Base-by-base conservation (phyloP, 2,329 filamentous ascomycete species). In the Trichothecium roseum region DNA sequence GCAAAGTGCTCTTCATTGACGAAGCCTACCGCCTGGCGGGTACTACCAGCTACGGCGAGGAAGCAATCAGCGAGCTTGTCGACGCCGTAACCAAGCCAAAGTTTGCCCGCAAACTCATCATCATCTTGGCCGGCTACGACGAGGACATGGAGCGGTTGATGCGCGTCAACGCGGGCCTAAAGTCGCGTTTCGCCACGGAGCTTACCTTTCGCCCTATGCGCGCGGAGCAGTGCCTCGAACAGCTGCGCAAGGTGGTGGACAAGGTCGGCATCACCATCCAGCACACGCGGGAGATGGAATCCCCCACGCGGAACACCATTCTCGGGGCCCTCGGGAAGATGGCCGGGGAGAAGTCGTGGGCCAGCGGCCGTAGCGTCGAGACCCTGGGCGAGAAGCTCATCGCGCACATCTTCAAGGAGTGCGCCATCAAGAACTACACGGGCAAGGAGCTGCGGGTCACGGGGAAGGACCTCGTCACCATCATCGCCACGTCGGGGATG, bases 1-100 rank as follows among this genome's bases (percentile, higher is more conserved):
- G 81, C 0, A 77, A 73, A 34, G 75, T 85, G 0, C 64, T 86
- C 0, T 79, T 85, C 45, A 69, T 85, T 16, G 81, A 84, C 40
- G 79, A 84, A 50, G 80, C 79, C 0, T 84, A 84, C 43, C 68
- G 78, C 1, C 66, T 84, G 3, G 45, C 45, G 10, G 46, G 43
- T 4, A 63, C 58, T 0, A 68, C 72, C 0, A 48, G 51, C 0
- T 84, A 72, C 41, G 74, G 69, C 1, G 66, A 69, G 35, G 68
- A 72, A 45, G 68, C 68, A 3, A 59, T 69, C 24, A 65, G 68
- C 34, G 69, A 72, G 47, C 50, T 72, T 1, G 64, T 71, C 6
- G 63, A 70, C 42, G 63, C 59, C 3, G 49, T 66, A 3, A 69
- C 65, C 5, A 70, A 81, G 41, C 66, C 69, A 0, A 63, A 61